A percentile compares a stretch with the other conserved stretches of the same genome.
Evolutionary conservation across 345 rosid species (phyloP).

Genomic region (Adansonia digitata): DNA sequence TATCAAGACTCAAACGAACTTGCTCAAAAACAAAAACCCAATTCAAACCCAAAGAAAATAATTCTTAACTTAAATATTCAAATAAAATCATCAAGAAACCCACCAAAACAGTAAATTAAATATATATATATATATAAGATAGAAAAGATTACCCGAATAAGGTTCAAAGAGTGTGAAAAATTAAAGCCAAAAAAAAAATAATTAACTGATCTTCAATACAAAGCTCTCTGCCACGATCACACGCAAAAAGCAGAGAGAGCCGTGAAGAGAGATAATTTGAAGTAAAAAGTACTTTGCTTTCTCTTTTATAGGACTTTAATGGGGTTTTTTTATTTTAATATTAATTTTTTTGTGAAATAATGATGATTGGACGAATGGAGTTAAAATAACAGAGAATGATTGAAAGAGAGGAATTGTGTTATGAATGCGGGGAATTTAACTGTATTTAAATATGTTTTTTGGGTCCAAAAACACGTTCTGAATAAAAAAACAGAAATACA

Average conservation of each 20-base stretch:
- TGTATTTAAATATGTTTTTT: slow-evolving; percentile 35
- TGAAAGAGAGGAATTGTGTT: slow-evolving; percentile 17
- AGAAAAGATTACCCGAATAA: background rate
- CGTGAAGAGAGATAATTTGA: slow-evolving; percentile 16
- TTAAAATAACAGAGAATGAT: slow-evolving; percentile 25
- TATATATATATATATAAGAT: background rate
- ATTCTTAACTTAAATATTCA: background rate
- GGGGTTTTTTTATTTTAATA: slow-evolving; percentile 2
- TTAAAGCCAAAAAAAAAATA: background rate
- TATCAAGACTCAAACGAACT: background rate
- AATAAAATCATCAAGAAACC: background rate
- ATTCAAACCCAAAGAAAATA: background rate
- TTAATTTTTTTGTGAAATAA: background rate
- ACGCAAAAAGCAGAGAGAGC: slow-evolving; percentile 17
- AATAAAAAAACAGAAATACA: background rate
- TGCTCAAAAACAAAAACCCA: slow-evolving; percentile 8
- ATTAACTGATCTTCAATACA: background rate
- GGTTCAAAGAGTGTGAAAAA: background rate
- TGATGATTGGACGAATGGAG: slow-evolving; percentile 41
- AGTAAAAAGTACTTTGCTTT: slow-evolving; percentile 15
- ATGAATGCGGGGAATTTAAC: slow-evolving; percentile 23
- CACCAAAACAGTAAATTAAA: background rate
- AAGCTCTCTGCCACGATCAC: slow-evolving; percentile 17
- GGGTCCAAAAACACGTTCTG: slow-evolving; percentile 26
- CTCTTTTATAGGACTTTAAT: slow-evolving; percentile 3